A percentile compares a stretch with the other conserved stretches of the same genome.
Conservation (phyloP, 345 rosid species). For the Hibiscus mutabilis region DNA sequence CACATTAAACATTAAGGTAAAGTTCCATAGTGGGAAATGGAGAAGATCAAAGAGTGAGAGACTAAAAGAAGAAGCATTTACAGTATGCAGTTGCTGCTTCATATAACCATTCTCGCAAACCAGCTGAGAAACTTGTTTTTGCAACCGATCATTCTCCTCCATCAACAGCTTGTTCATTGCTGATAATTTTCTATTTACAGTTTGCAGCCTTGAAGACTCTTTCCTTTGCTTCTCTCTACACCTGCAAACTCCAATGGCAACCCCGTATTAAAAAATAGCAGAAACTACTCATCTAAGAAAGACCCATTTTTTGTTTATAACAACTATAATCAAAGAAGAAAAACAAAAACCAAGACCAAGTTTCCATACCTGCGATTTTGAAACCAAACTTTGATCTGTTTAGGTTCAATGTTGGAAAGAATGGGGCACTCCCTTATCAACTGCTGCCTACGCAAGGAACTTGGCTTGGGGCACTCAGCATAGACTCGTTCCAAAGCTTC, state of each 20-base stretch:
- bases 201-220: slow-evolving; percentile 90
- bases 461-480: slow-evolving; percentile 96
- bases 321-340: background rate
- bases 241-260: slow-evolving; percentile 34
- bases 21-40: background rate
- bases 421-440: slow-evolving; percentile 94
- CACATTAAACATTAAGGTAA: background rate
- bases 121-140: slow-evolving; percentile 96
- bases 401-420: slow-evolving; percentile 89
- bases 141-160: slow-evolving; percentile 98
- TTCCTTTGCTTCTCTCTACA: slow-evolving; percentile 99
- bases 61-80: slow-evolving; percentile 22
- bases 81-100: slow-evolving; percentile 82
- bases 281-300: background rate
- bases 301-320: background rate
- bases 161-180: slow-evolving; percentile 97
- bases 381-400: slow-evolving; percentile 99
- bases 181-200: slow-evolving; percentile 84
- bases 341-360: background rate
- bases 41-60: slow-evolving; percentile 4
- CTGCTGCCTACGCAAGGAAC: slow-evolving; percentile 92
- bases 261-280: background rate
- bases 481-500: slow-evolving; percentile 98
- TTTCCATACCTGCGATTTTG: slow-evolving; percentile 81
- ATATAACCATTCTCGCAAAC: slow-evolving; percentile 88